Evolutionary conservation across 2,329 filamentous ascomycete species (phyloP).

Genomic region (Fusarium coicis): DNA sequence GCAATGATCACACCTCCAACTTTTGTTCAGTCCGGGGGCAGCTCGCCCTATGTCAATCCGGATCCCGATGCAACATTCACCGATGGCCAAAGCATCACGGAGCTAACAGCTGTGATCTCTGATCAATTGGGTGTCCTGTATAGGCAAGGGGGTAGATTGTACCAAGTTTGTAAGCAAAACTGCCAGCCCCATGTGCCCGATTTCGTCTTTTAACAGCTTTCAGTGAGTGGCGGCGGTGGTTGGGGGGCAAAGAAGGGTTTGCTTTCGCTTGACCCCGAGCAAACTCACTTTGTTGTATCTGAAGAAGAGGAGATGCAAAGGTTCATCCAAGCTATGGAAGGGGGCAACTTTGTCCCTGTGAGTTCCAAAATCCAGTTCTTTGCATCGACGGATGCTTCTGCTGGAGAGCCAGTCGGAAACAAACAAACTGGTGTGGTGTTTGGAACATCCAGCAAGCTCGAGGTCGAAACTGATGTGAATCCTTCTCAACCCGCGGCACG

Average conservation of each 20-base stretch:
- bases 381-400: slow-evolving; percentile 50
- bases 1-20: slow-evolving; percentile 70
- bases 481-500: background rate
- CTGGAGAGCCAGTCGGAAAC: slow-evolving; percentile 36
- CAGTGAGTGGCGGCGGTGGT: slow-evolving; percentile 82
- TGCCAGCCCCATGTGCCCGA: background rate
- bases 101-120: slow-evolving; percentile 41
- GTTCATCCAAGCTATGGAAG: slow-evolving; percentile 63
- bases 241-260: slow-evolving; percentile 86
- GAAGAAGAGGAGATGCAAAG: slow-evolving; percentile 64
- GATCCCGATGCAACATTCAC: slow-evolving; percentile 38
- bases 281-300: slow-evolving; percentile 56
- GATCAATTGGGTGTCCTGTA: slow-evolving; percentile 50
- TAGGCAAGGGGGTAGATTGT: slow-evolving; percentile 57
- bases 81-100: slow-evolving; percentile 31
- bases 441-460: slow-evolving; percentile 45
- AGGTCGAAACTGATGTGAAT: slow-evolving; percentile 12
- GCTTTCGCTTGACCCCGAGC: slow-evolving; percentile 80
- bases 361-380: slow-evolving; percentile 77
- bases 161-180: slow-evolving; percentile 50
- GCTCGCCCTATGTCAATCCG: slow-evolving; percentile 11
- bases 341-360: slow-evolving; percentile 65
- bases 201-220: slow-evolving; percentile 26
- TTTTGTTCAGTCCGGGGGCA: slow-evolving; percentile 29
- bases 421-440: slow-evolving; percentile 45